Evolutionary conservation across 345 rosid species (phyloP), one percentile per base, ranked within the genome.

Genomic region (Sisymbrium altissimum): DNA sequence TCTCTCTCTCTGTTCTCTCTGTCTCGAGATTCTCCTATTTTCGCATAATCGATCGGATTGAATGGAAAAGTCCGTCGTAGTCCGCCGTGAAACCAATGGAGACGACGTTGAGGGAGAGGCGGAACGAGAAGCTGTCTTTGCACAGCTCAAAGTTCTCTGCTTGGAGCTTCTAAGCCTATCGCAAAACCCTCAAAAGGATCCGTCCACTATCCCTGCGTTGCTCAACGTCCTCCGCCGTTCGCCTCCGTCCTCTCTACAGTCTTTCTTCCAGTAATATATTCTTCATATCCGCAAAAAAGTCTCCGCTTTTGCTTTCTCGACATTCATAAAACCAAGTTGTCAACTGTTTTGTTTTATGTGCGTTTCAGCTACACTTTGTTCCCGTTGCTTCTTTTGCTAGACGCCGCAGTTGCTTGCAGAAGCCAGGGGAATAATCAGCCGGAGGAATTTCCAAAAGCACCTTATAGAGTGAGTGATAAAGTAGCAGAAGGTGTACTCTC

Each of bases 321-420:
- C 10, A 29, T 27, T 40, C 12, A 40, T 58, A 25, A 35, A 39
- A 41, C 39, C 1, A 6, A 57, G 62, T 46, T 61, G 44, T 6
- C 0, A 59, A 64, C 12, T 58, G 36, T 35, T 72, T 78, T 30
- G 12, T 33, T 50, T 27, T 7, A 43, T 45, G 44, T 70, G 9
- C 29, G 80, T 65, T 84, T 77, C 86, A 93, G 98, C 88, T 94
- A 88, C 79, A 74, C 86, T 3, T 73, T 89, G 83, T 87, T 88
- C 59, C 97, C 98, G 0, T 75, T 91, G 88, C 86, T 89, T 79
- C 93, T 89, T 75, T 84, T 87, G 11, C 76, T 94, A 70, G 97
- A 89, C 61, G 89, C 87, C 0, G 93, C 96, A 18, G 84, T 86
- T 52, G 84, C 82, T 40, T 84, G 83, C 66, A 76, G 97, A 74